phyloP scores from a whole-genome alignment of 495 filamentous ascomycete genomes.

The Coniosporium apollinis region DNA sequence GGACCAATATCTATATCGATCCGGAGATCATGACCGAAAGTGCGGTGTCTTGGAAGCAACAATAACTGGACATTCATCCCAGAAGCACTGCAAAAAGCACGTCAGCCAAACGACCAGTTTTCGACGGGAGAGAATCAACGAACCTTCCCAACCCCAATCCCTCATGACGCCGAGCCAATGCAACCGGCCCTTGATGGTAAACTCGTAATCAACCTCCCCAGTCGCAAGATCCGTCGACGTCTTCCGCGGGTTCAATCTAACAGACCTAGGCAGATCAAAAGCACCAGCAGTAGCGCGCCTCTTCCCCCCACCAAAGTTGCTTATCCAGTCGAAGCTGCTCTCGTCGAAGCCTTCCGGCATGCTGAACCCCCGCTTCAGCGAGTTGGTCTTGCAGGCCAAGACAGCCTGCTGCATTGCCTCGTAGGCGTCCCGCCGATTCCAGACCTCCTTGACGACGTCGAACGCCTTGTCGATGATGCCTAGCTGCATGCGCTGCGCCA shows the following conservation, averaged over 20 bases:
- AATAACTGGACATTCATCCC: too few relatives aligned
- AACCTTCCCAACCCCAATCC: conserved; percentile 68
- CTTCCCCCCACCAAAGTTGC: neutral
- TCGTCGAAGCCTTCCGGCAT: neutral
- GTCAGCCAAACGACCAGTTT: too few relatives aligned
- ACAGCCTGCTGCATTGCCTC: conserved; percentile 11
- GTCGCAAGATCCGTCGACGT: conserved; percentile 7
- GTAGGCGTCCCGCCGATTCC: conserved; percentile 34
- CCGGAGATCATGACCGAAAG: too few relatives aligned
- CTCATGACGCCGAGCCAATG: conserved; percentile 73
- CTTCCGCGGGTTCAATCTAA: neutral
- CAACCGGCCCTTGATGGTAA: conserved; percentile 47
- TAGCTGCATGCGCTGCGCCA: conserved; percentile 49
- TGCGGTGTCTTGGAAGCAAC: too few relatives aligned
- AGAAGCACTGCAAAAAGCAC: too few relatives aligned
- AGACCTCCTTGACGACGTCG: conserved; percentile 39
- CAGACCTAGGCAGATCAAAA: neutral
- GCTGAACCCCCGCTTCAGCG: neutral
- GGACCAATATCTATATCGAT: too few relatives aligned
- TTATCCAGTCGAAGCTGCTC: neutral
- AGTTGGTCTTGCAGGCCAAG: neutral
- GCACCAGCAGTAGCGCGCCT: neutral
- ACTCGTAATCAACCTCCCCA: conserved; percentile 41
- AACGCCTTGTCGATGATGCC: conserved; percentile 52
- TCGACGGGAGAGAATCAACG: too few relatives aligned